Evolutionary conservation across 139 green algal species (phyloP), one percentile per base, ranked within the genome.

Genomic region (Picochlorum sp.): DNA sequence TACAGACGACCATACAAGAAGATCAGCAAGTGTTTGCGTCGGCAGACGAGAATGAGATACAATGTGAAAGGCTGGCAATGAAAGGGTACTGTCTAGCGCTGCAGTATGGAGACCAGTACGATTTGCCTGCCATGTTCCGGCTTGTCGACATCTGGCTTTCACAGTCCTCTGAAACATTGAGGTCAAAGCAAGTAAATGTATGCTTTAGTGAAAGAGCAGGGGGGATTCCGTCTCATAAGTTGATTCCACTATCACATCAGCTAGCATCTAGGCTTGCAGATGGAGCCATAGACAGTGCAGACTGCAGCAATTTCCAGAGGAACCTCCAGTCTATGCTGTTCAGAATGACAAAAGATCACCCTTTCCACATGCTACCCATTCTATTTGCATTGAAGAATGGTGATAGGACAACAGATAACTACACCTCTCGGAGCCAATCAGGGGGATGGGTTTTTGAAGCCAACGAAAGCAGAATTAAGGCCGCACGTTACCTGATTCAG

Each of bases 171-270:
- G 37, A 82, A 26, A 6, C 14, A 4, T 34, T 55, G 14, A 68
- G 83, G 44, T 85, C 79, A 41, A 23, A 28, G 3, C 49, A 60
- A 54, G 51, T 92, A 49, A 61, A 49, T 4, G 18, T 26, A 1
- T 65, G 60, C 16, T 67, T 91, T 11, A n/a, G 4, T 21, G 56
- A 62, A 45, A 34, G 20, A 7, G 15, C 26, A 30, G 20, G 52
- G 9, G n/a, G 73, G 45, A 74, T 85, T 8, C 85, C 91, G 8
- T 85, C 81, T 30, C 63, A 83, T 75, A 97, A 97, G 74, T 91
- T 96, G 70, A 72, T 97, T 49, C 83, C 85, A 2, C 79, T 97
- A 11, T 41, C 34, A 41, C 34, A 96, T 77, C 91, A 98, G 74
- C n/a, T 62, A 31, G 70, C 45, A 28, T 67, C 50, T n/a, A 56